Percentiles rank a stretch among this genome's conserved stretches.
phyloP scores from a whole-genome alignment of 108 stramenopile species.

The Cyclotella baltica region DNA sequence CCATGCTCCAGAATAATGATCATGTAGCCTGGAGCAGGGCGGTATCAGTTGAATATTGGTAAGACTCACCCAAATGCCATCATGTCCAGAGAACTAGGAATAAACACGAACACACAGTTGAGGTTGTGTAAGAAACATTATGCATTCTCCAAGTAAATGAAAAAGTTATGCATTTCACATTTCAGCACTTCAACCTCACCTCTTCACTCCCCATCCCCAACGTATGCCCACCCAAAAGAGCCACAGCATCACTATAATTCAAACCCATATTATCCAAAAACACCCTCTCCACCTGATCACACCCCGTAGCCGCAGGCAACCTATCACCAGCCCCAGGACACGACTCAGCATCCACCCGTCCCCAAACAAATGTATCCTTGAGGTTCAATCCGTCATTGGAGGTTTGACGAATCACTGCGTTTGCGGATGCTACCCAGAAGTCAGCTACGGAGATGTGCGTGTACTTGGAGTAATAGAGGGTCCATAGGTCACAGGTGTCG shows the following conservation, averaged over 20 bases:
- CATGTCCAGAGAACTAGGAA: slow-evolving; percentile 36
- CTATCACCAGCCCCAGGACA: slow-evolving; percentile 25
- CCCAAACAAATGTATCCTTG: slow-evolving; percentile 36
- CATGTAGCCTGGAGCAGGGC: no score
- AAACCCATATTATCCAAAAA: slow-evolving; percentile 43
- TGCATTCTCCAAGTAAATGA: no score
- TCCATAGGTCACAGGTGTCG: slow-evolving; percentile 17
- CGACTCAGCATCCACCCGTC: slow-evolving; percentile 21
- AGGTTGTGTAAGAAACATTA: no score
- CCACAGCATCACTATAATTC: slow-evolving; percentile 54
- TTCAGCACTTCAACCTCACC: no score
- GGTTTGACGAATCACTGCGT: slow-evolving; percentile 34
- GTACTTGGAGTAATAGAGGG: slow-evolving; percentile 22
- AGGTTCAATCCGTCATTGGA: slow-evolving; percentile 27
- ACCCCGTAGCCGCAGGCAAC: slow-evolving; percentile 25
- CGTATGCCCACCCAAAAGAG: slow-evolving; percentile 50
- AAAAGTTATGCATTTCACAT: no score
- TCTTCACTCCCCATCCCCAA: slow-evolving; percentile 33
- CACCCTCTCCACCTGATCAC: slow-evolving; percentile 25
- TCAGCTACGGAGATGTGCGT: slow-evolving; percentile 31
- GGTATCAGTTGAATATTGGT: no score
- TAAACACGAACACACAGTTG: no score
- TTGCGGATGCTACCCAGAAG: slow-evolving; percentile 40
- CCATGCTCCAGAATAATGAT: no score
- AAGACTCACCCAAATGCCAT: slow-evolving; percentile 55